Conservation (phyloP, 108 stramenopile genomes). For the Nitzschia sp. region DNA sequence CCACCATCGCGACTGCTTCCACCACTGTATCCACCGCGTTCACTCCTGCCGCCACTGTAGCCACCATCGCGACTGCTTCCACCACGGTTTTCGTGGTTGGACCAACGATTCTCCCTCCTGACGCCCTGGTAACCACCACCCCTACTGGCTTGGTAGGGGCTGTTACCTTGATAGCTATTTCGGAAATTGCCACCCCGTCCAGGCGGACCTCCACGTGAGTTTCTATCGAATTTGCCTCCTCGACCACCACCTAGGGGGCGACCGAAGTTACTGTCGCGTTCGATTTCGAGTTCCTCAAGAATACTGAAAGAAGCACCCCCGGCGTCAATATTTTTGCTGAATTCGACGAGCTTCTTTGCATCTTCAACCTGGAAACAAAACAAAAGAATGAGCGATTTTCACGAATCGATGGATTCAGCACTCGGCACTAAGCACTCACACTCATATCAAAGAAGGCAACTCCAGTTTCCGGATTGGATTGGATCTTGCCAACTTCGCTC, state of each 20-base stretch:
- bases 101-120: slow-evolving; percentile 21
- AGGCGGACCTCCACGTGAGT: slow-evolving; percentile 33
- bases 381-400: background rate
- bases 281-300: slow-evolving; percentile 75
- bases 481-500: slow-evolving; percentile 84
- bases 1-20: slow-evolving; percentile 12
- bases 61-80: slow-evolving; percentile 18
- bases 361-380: slow-evolving; percentile 57
- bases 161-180: background rate
- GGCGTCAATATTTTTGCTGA: slow-evolving; percentile 74
- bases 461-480: slow-evolving; percentile 65
- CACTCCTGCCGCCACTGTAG: slow-evolving; percentile 4
- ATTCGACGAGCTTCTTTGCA: slow-evolving; percentile 79
- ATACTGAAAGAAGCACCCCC: slow-evolving; percentile 73
- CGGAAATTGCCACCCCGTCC: slow-evolving; percentile 5
- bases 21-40: slow-evolving; percentile 11
- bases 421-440: slow-evolving; percentile 33
- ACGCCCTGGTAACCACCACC: background rate
- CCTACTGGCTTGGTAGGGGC: background rate
- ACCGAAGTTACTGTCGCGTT: slow-evolving; percentile 77
- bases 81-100: slow-evolving; percentile 29
- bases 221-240: slow-evolving; percentile 33
- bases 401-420: background rate
- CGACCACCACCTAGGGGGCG: slow-evolving; percentile 49
- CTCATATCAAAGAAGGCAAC: slow-evolving; percentile 85